These are phyloP conservation scores for Boeremia exigua DNA, from an alignment of 2,329 filamentous ascomycete species.

Conservation along the genomic window DNA sequence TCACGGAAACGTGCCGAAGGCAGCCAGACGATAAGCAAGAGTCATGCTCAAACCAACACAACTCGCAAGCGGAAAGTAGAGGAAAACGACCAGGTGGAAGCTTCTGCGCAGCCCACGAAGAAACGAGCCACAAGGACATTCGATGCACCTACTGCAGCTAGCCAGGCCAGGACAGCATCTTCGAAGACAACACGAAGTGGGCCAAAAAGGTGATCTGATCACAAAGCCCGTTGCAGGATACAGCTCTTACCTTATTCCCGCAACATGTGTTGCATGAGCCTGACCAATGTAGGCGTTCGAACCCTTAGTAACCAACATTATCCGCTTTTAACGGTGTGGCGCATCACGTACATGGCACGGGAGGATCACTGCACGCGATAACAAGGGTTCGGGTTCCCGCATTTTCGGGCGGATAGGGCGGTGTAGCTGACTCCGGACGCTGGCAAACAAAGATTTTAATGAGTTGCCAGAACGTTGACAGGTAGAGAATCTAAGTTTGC, in stretches of 20 bases:
- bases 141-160: constrained; percentile 47
- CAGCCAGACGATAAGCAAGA: neutral
- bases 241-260: neutral
- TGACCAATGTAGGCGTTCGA: neutral
- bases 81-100: constrained; percentile 21
- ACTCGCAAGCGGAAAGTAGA: constrained; percentile 45
- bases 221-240: neutral
- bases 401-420: neutral
- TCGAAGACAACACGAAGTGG: constrained; percentile 21
- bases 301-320: neutral
- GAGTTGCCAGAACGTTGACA: neutral
- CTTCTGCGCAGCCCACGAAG: constrained; percentile 26
- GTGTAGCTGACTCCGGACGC: neutral
- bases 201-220: neutral
- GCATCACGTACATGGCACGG: constrained; percentile 5
- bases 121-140: constrained; percentile 42
- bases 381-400: neutral
- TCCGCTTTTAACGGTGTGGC: constrained; percentile 3
- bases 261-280: neutral
- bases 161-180: constrained; percentile 34
- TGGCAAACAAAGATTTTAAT: neutral
- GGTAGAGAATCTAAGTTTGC: neutral
- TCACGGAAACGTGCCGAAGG: neutral
- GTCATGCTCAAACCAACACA: constrained; percentile 7
- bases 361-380: constrained; percentile 4